Evolutionary conservation across 768 basidiomycete genomes (phyloP).

Genomic region (Lactarius hengduanensis): DNA sequence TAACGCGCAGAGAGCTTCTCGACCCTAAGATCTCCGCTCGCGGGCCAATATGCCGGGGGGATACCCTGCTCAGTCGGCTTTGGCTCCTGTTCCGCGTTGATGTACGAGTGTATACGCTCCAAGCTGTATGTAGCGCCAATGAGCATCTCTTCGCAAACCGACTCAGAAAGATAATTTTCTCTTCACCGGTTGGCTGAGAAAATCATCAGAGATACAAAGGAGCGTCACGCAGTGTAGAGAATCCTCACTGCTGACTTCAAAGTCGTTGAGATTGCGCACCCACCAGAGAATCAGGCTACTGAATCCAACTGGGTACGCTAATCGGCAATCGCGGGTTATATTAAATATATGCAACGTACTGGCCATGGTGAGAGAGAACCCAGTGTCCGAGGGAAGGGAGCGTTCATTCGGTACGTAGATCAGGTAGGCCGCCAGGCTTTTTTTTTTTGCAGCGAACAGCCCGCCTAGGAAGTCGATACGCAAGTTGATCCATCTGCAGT

Average conservation of each 20-base stretch:
- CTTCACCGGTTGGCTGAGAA: conserved; percentile 34
- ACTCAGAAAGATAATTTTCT: background rate
- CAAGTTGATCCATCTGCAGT: conserved; percentile 45
- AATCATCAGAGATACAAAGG: background rate
- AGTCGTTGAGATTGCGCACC: conserved; percentile 43
- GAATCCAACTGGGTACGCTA: conserved; percentile 44
- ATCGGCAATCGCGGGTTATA: background rate
- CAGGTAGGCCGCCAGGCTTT: conserved; percentile 52
- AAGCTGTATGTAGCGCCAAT: conserved; percentile 34
- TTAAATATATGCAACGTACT: conserved; percentile 30
- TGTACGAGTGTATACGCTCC: conserved; percentile 53
- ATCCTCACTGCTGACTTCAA: conserved; percentile 44
- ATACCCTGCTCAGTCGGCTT: no score
- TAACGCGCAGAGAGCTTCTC: conserved; percentile 54
- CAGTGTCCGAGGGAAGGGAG: conserved; percentile 41
- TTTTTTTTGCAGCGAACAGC: conserved; percentile 51
- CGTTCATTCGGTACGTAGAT: conserved; percentile 42
- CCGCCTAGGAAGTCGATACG: conserved; percentile 57
- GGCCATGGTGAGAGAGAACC: conserved; percentile 44
- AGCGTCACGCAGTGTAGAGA: background rate
- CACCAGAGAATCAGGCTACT: conserved; percentile 53
- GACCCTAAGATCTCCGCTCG: conserved; percentile 32
- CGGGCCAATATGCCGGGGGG: no score
- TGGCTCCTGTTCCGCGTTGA: conserved; percentile 49
- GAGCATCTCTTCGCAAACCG: background rate